These are phyloP conservation scores for Ogataea kodamae DNA, from an alignment of 805 yeast species.

Conservation along the genomic window DNA sequence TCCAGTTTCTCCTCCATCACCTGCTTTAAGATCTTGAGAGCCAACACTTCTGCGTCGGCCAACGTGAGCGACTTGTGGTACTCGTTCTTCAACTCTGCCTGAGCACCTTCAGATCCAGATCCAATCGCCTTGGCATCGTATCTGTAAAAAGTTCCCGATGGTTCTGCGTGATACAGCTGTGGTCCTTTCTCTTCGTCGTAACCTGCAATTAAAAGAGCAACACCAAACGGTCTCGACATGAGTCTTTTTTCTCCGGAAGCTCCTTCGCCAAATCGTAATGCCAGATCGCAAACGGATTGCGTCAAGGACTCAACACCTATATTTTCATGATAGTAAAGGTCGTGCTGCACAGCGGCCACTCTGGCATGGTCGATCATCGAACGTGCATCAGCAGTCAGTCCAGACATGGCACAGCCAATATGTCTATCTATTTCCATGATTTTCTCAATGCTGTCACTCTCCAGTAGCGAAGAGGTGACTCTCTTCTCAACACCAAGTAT, in stretches of 20 bases:
- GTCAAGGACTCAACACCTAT: constrained; percentile 91
- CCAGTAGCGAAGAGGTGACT: constrained; percentile 88
- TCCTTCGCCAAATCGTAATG: constrained; percentile 95
- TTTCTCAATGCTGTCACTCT: constrained; percentile 91
- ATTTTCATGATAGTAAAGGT: constrained; percentile 85
- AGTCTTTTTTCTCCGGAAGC: constrained; percentile 92
- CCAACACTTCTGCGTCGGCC: constrained; percentile 87
- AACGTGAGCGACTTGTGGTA: constrained; percentile 89
- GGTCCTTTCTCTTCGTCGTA: constrained; percentile 91
- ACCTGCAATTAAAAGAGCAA: constrained; percentile 94
- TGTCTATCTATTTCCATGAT: constrained; percentile 92
- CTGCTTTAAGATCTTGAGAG: constrained; percentile 87
- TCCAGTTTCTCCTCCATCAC: constrained; percentile 99
- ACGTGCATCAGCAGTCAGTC: constrained; percentile 97
- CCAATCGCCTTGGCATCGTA: constrained; percentile 99
- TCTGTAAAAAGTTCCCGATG: constrained; percentile 95
- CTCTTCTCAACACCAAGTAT: constrained; percentile 95
- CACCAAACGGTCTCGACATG: constrained; percentile 99
- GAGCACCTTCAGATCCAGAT: constrained; percentile 98
- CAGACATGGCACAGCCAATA: constrained; percentile 98
- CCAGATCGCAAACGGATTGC: constrained; percentile 95
- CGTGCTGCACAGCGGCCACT: constrained; percentile 82
- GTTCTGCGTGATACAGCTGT: constrained; percentile 97
- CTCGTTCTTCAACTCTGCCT: constrained; percentile 93
- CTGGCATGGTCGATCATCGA: constrained; percentile 99